Base-by-base conservation (phyloP, 768 basidiomycete genomes). In the Mycena haematopus region DNA sequence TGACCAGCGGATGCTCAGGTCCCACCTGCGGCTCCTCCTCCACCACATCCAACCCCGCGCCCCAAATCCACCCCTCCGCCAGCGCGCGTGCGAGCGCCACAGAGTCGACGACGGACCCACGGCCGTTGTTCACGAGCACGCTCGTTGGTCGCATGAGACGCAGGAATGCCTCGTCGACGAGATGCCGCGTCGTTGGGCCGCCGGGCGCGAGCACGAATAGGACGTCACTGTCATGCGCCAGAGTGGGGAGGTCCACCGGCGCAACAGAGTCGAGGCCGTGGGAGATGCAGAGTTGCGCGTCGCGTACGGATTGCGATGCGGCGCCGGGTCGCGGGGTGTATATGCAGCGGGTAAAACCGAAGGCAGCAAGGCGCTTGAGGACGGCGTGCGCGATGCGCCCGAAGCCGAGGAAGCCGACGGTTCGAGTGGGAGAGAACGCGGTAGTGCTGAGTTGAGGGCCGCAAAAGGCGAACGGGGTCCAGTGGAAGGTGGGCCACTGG, bases 371-470 rank as follows among this genome's bases (percentile, higher is more conserved):
- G 5, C 96, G 88, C 1, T 82, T 74, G 53, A 96, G 83, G 0
- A 90, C 91, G 25, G 89, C 90, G 69, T 95, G 92, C 0, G 95
- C 88, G 68, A 99, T 99, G 24, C 96, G 87, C 6, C 96, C 96
- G 68, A 99, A 98, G 14, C 97, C 97, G 38, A 99, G 80, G 77
- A 99, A 97, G 1, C 94, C 95, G 1, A 89, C 86, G 2, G 89
- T 96, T 46, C 88, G 86, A 13, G 73, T 82, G 3, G 81, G 81
- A 6, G 83, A 77, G 31, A 78, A 68, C 2, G 72, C 52, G 5
- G 82, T 81, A 0, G 87, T 76, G 74, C 89, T 88, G n/a, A 92
- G 76, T 71, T 95, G 93, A 1, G 87, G 91, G 0, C 96, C 96
- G 66, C 92, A 94, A 66, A 96, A 84, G 13, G 82, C 78, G 74